phyloP scores from a whole-genome alignment of 352 stramenopile genomes.

The Elongisporangium prolatum region DNA sequence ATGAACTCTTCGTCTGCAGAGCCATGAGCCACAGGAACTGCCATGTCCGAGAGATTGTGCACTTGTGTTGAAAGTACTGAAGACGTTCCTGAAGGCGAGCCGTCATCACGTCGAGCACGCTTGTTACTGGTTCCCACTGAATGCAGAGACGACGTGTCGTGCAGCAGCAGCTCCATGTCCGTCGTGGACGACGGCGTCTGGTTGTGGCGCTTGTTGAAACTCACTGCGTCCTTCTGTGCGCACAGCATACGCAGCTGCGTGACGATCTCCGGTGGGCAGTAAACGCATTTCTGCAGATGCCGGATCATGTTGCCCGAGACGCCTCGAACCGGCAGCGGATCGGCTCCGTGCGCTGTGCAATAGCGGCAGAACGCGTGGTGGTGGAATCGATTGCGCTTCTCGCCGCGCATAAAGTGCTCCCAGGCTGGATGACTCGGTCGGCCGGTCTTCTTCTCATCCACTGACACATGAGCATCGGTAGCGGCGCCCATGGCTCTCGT shows the following conservation, averaged over 20 bases:
- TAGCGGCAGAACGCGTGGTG: slow-evolving; percentile 75
- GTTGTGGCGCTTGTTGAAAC: slow-evolving; percentile 68
- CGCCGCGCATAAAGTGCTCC: slow-evolving; percentile 70
- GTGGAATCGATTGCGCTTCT: slow-evolving; percentile 82
- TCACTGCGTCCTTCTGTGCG: slow-evolving; percentile 65
- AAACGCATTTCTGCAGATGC: slow-evolving; percentile 75
- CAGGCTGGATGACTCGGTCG: slow-evolving; percentile 68
- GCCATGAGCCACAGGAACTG: slow-evolving; percentile 1
- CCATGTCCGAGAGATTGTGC: background rate
- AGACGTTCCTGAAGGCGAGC: background rate
- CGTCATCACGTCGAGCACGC: slow-evolving; percentile 9
- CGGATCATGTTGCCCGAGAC: slow-evolving; percentile 84
- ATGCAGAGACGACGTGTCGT: slow-evolving; percentile 13
- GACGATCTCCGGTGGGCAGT: slow-evolving; percentile 65
- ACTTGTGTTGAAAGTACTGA: background rate
- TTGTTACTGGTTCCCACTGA: slow-evolving; percentile 19
- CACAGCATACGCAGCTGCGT: slow-evolving; percentile 59
- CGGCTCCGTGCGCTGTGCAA: slow-evolving; percentile 49
- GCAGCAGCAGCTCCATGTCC: slow-evolving; percentile 32
- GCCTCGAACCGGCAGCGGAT: slow-evolving; percentile 43
- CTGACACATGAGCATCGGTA: background rate
- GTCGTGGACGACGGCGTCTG: slow-evolving; percentile 13
- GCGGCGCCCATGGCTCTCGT: background rate
- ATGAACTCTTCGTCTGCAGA: slow-evolving; percentile 34
- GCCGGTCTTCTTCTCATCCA: slow-evolving; percentile 61